phyloP scores from a whole-genome alignment of 225 moss, liverwort and hornwort genomes.

The Takakia lepidozioides region DNA sequence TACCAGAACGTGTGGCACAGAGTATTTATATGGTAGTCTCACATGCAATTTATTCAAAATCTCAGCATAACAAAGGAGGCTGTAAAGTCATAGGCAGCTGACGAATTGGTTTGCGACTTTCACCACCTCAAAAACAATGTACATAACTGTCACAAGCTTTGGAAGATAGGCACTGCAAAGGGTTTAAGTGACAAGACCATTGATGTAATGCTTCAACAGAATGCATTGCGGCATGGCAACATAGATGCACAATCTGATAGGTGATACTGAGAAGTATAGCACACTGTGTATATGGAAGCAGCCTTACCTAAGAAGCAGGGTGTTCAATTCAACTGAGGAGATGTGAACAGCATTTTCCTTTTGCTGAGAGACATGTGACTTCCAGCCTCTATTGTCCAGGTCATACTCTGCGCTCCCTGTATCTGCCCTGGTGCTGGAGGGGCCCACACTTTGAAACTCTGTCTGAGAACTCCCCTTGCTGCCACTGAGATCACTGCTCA shows the following conservation, averaged over 20 bases:
- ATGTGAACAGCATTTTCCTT: constrained; percentile 12
- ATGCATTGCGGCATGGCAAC: neutral
- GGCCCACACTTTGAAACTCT: constrained; percentile 6
- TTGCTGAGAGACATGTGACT: constrained; percentile 4
- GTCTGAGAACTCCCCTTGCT: neutral
- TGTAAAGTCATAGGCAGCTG: too few species aligned
- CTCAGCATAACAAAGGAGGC: too few species aligned
- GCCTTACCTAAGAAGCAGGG: constrained; percentile 12
- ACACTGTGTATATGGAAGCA: too few species aligned
- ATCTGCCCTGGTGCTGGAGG: constrained; percentile 4
- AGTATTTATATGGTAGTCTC: too few species aligned
- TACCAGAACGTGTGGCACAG: too few species aligned
- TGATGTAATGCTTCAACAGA: too few species aligned
- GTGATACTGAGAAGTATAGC: too few species aligned
- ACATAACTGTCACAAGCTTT: neutral
- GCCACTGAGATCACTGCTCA: neutral
- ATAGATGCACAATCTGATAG: neutral
- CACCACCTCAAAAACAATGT: neutral
- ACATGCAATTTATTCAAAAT: too few species aligned
- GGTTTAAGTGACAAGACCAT: too few species aligned
- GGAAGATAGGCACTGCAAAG: too few species aligned
- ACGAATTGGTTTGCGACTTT: too few species aligned
- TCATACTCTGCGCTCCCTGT: constrained; percentile 10
- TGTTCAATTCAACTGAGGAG: constrained; percentile 11
- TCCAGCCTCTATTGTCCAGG: neutral